phyloP scores from a whole-genome alignment of 2,329 filamentous ascomycete genomes.

The Aphanocladium album region DNA sequence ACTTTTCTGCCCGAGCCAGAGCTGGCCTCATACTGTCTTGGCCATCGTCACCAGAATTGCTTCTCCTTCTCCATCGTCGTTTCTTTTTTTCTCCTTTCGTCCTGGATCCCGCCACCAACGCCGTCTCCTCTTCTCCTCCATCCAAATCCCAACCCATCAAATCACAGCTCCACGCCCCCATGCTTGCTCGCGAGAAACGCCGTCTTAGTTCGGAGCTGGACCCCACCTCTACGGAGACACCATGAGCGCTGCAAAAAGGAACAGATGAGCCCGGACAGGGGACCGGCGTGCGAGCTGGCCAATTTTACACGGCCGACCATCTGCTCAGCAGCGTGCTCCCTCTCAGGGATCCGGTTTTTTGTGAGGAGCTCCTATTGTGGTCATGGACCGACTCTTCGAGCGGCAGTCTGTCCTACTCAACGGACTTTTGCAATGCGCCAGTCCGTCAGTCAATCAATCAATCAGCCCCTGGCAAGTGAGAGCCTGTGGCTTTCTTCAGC shows the following conservation, averaged over 20 bases:
- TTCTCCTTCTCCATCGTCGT: background rate
- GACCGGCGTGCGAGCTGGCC: background rate
- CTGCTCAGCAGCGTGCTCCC: background rate
- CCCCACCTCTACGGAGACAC: background rate
- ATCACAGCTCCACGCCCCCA: slow-evolving; percentile 6
- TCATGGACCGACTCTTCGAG: background rate
- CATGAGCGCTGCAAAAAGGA: background rate
- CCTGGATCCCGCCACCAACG: background rate
- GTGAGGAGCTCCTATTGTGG: background rate
- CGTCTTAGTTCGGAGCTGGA: slow-evolving; percentile 3
- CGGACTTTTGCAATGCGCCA: background rate
- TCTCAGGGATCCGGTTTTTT: background rate
- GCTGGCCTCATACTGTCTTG: background rate
- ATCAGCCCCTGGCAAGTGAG: too few species aligned
- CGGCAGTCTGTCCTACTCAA: background rate
- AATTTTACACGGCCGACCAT: background rate
- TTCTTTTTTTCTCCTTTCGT: background rate
- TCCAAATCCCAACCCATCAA: background rate
- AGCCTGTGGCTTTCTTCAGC: background rate
- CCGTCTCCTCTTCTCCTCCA: background rate
- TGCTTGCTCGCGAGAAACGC: background rate
- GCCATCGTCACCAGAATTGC: background rate
- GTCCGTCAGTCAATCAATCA: too few species aligned
- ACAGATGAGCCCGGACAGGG: slow-evolving; percentile 2
- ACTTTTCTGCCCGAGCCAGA: background rate